phyloP scores from a whole-genome alignment of 2,329 filamentous ascomycete species.

The Falciphora oryzae region DNA sequence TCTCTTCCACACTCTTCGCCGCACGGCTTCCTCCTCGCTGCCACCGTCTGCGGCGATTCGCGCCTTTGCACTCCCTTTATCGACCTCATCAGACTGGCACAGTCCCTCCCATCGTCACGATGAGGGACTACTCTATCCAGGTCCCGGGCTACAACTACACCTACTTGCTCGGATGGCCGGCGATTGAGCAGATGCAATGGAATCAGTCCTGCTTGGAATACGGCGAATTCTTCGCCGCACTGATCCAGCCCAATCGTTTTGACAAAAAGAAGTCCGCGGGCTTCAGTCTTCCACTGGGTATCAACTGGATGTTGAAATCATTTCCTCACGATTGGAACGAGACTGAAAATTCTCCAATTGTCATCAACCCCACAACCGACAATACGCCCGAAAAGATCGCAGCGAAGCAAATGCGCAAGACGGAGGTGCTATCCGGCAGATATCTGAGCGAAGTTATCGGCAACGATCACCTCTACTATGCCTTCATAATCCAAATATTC shows the following conservation, averaged over 20 bases:
- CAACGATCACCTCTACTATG: background rate
- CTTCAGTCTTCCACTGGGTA: background rate
- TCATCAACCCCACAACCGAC: background rate
- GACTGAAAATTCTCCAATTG: background rate
- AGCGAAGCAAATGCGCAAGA: too few species aligned
- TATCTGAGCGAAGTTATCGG: background rate
- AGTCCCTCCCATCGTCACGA: background rate
- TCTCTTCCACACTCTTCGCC: too few species aligned
- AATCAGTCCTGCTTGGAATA: background rate
- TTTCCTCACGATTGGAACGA: background rate
- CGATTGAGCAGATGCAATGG: background rate
- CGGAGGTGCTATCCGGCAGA: background rate
- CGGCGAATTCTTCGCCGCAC: background rate
- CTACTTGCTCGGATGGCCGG: background rate
- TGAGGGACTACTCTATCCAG: background rate
- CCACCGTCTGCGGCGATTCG: too few species aligned
- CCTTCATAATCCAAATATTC: slow-evolving; percentile 12
- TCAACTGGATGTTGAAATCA: background rate
- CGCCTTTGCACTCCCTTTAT: too few species aligned
- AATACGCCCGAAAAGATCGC: background rate
- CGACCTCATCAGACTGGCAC: too few species aligned
- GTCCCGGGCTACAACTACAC: background rate
- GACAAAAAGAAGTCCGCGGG: background rate
- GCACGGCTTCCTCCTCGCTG: too few species aligned
- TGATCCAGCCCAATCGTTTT: background rate